Base-by-base conservation (phyloP, 139 green algal genomes). In the Closterium sp. region DNA sequence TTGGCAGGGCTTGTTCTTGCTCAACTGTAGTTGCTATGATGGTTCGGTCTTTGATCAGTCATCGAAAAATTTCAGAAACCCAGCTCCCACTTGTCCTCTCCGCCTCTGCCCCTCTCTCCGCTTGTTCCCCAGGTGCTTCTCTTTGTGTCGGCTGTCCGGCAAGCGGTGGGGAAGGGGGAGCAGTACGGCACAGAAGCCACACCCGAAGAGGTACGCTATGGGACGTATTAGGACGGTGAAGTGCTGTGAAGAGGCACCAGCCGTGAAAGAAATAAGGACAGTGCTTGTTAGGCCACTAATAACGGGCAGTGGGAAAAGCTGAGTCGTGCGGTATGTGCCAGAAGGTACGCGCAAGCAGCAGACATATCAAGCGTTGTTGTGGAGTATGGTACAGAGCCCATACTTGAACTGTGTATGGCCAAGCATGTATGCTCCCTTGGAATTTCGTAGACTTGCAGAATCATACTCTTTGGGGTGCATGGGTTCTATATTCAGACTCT, bases 181-280 rank as follows among this genome's bases (percentile, higher is more conserved):
- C 86, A 95, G 84, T 96, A 96, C 35, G 96, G 96, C 34, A 88
- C 34, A 1, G 92, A 94, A 28, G 88, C 96, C 21, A 93, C 84
- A 3, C 55, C 92, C 5, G 93, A 94, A 1, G 96, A 97, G 88
- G 90, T 76, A 76, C 25, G 55, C 55, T 28, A 28, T 93, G 64
- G 31, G 30, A 33, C 84, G 16, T 16, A 33, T 21, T 33, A 16
- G 84, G n/a, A 33, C 9, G n/a, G 84, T 21, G 19, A 21, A 16
- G 12, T 83, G 64, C 64, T 83, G 64, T 83, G 64, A 10, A 28
- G 64, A 83, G 64, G 64, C 64, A 83, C 12, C 10, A 10, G 12
- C 16, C 10, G 12, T 83, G 12, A 83, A 10, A 83, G 12, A 83
- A 83, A 16, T 28, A 83, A 28, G 64, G n/a, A n/a, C n/a, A n/a